Evolutionary conservation across 176 grass and related monocot species (phyloP), one percentile per base, ranked within the genome.

Genomic region (Juncus inflexus): DNA sequence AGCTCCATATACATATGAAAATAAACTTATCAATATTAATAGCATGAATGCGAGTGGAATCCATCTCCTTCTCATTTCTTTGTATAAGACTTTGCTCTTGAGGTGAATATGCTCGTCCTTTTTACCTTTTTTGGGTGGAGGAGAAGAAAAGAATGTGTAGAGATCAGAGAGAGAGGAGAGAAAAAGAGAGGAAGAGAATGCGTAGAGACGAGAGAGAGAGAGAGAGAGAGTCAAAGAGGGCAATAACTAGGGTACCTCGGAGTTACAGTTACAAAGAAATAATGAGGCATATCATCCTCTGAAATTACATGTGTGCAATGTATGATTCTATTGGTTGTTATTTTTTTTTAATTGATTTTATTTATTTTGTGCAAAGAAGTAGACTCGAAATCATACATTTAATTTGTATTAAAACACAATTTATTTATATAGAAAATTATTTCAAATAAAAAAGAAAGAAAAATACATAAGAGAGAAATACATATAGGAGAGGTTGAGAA

Each of bases 201-300:
- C 4, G 43, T 5, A 9, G 61, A 15, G 0, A 40, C 9, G 61
- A 63, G 12, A 63, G 3, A 63, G 0, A 65, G 2, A 6, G 0
- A 8, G 37, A 42, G 12, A n/a, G 11, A 66, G 63, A 54, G 45
- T 67, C 49, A 52, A 67, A 67, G 50, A n/a, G 65, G 11, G 28
- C 45, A 67, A 67, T 67, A 54, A 54, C 49, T 50, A 11, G 3
- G 16, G 13, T 67, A 38, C 0, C 65, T 13, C 47, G 41, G 40
- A 66, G 62, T 36, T 66, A 66, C 65, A 67, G 45, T 54, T 67
- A 16, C 15, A 39, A 37, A 50, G 13, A 52, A 68, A 52, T 37
- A 68, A 52, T 42, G 43, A 6, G 49, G 8, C 0, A 50, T 12
- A 5, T 52, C 4, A 50, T 35, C 2, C 64, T 52, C 64, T 35